phyloP scores from a whole-genome alignment of 2,329 filamentous ascomycete genomes.

The Coccinonectria pachysandricola region DNA sequence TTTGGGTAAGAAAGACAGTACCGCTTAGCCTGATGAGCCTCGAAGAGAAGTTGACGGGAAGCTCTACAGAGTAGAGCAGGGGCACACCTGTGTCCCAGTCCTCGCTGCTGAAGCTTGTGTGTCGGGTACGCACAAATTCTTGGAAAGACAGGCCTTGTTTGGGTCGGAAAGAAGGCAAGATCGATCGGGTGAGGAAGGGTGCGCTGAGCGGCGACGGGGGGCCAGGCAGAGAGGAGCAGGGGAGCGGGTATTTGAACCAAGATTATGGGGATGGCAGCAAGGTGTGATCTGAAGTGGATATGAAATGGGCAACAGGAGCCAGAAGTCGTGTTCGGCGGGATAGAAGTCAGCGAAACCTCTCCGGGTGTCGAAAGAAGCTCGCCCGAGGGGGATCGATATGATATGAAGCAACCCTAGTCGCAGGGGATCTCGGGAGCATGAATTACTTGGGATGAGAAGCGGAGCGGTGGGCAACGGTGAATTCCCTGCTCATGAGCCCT shows the following conservation, averaged over 20 bases:
- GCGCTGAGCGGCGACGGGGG: constrained; percentile 21
- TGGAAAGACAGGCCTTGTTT: constrained; percentile 13
- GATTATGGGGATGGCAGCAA: constrained; percentile 21
- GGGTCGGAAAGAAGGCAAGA: constrained; percentile 17
- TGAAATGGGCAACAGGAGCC: constrained; percentile 22
- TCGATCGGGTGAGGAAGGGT: constrained; percentile 19
- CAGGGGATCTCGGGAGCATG: constrained; percentile 13
- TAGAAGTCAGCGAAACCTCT: constrained; percentile 4
- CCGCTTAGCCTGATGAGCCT: constrained; percentile 17
- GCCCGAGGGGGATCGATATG: constrained; percentile 12
- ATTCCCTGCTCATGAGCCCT: constrained; percentile 7
- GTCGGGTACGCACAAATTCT: constrained; percentile 10
- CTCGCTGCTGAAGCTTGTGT: constrained; percentile 11
- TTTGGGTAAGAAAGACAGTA: constrained; percentile 18
- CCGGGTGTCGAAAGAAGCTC: too few species aligned
- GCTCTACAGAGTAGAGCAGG: constrained; percentile 6
- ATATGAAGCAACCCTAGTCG: constrained; percentile 15
- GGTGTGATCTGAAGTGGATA: constrained; percentile 27
- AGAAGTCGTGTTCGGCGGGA: constrained; percentile 18
- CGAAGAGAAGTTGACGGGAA: constrained; percentile 6
- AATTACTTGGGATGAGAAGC: constrained; percentile 15
- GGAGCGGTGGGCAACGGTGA: constrained; percentile 15
- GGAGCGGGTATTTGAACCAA: constrained; percentile 26
- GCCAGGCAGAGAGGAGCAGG: constrained; percentile 20
- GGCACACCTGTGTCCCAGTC: constrained; percentile 9